Evolutionary conservation across 139 green algal genomes (phyloP).

Genomic region (Yamagishiella unicocca): DNA sequence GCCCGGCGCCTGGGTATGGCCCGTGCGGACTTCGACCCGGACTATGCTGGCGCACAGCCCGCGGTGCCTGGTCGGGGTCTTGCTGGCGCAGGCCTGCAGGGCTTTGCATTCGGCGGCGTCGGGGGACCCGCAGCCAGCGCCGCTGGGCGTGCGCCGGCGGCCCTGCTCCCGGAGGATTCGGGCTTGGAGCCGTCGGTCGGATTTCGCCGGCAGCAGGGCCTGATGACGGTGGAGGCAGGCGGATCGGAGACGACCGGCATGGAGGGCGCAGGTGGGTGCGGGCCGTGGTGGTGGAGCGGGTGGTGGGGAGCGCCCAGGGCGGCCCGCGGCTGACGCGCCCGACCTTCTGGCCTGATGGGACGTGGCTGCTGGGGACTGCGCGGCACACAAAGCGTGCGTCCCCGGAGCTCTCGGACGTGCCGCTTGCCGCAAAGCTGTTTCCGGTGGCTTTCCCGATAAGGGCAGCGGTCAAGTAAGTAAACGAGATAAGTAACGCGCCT

Average conservation of each 20-base stretch:
- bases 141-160: background rate
- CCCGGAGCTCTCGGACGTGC: too few species aligned
- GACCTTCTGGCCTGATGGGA: too few species aligned
- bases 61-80: background rate
- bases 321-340: too few species aligned
- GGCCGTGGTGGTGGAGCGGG: background rate
- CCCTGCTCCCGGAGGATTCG: conserved; percentile 12
- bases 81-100: background rate
- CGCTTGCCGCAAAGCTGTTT: too few species aligned
- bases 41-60: background rate
- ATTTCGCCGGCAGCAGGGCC: background rate
- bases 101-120: background rate
- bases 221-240: background rate
- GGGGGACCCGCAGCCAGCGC: conserved; percentile 15
- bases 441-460: too few species aligned
- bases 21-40: background rate
- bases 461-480: too few species aligned
- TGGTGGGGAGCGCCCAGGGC: too few species aligned
- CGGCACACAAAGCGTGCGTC: too few species aligned
- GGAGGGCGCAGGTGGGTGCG: conserved; percentile 24
- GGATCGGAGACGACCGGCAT: background rate
- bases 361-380: too few species aligned
- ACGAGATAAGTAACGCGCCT: too few species aligned
- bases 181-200: conserved; percentile 25
- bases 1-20: background rate